These are phyloP conservation scores for Globisporangium splendens DNA, from an alignment of 352 stramenopile genomes.

Conservation along the genomic window DNA sequence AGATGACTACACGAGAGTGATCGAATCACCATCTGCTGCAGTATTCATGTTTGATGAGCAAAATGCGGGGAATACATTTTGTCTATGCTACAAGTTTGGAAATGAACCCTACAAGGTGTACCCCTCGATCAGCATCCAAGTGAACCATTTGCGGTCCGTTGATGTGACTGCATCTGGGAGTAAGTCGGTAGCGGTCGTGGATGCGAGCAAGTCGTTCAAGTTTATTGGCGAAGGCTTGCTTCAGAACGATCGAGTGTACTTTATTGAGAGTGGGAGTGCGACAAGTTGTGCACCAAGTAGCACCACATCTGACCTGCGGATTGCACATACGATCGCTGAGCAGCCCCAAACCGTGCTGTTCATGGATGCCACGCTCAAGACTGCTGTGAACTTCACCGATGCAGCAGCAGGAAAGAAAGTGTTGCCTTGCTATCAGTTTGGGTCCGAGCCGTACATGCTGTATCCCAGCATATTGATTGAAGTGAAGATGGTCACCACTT, in stretches of 20 bases:
- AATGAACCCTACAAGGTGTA: slow-evolving; percentile 62
- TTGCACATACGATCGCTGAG: slow-evolving; percentile 28
- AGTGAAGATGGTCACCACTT: slow-evolving; percentile 53
- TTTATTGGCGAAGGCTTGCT: slow-evolving; percentile 47
- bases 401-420: slow-evolving; percentile 31
- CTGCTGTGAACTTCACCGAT: slow-evolving; percentile 35
- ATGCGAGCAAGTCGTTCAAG: slow-evolving; percentile 43
- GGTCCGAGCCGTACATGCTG: slow-evolving; percentile 50
- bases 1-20: slow-evolving; percentile 40
- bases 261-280: slow-evolving; percentile 34
- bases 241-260: slow-evolving; percentile 59
- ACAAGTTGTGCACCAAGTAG: slow-evolving; percentile 34
- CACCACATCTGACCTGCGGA: slow-evolving; percentile 22
- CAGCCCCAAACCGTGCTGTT: slow-evolving; percentile 39
- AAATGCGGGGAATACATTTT: slow-evolving; percentile 50
- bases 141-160: slow-evolving; percentile 40
- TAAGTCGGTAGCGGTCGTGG: slow-evolving; percentile 43
- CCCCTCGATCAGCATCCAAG: slow-evolving; percentile 32
- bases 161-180: slow-evolving; percentile 21
- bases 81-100: slow-evolving; percentile 67
- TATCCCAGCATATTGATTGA: slow-evolving; percentile 41
- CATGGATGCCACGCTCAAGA: slow-evolving; percentile 18
- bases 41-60: slow-evolving; percentile 33
- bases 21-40: slow-evolving; percentile 14
- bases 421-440: slow-evolving; percentile 60